Percentiles rank a stretch among this genome's conserved stretches.
Conservation (phyloP, 2,329 filamentous ascomycete genomes). For the Fusarium armeniacum region DNA sequence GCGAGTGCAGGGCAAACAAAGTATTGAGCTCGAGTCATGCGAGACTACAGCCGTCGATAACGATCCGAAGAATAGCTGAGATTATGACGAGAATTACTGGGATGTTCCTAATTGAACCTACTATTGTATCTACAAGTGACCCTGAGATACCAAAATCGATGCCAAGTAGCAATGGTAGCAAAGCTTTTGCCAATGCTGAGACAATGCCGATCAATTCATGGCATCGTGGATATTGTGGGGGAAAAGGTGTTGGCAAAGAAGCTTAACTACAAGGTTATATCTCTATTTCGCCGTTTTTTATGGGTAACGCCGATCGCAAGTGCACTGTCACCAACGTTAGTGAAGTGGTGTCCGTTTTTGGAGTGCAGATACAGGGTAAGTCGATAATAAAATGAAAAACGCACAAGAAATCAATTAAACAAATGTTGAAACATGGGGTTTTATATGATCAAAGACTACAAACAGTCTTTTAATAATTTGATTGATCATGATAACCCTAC, state of each 20-base stretch:
- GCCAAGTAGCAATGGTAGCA: no score
- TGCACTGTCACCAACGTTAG: background rate
- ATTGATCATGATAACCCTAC: no score
- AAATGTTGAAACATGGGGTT: background rate
- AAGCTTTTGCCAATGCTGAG: conserved; percentile 7
- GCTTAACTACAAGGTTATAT: conserved; percentile 2
- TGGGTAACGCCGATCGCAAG: background rate
- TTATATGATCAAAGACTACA: no score
- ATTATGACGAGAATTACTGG: rapidly evolving
- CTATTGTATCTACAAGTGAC: no score
- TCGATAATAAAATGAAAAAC: background rate
- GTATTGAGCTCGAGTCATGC: background rate
- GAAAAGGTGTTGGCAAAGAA: background rate
- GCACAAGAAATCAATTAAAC: background rate
- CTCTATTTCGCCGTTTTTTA: background rate
- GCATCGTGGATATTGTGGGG: background rate
- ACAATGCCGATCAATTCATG: background rate
- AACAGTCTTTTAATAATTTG: no score
- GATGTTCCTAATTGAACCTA: background rate
- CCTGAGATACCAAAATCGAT: background rate
- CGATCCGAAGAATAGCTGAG: background rate
- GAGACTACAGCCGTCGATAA: background rate
- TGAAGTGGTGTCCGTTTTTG: rapidly evolving
- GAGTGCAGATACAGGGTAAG: background rate
- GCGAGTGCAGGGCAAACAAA: background rate